These are phyloP conservation scores for Hirsutella rhossiliensis DNA, from an alignment of 2,329 filamentous ascomycete genomes.

Conservation along the genomic window DNA sequence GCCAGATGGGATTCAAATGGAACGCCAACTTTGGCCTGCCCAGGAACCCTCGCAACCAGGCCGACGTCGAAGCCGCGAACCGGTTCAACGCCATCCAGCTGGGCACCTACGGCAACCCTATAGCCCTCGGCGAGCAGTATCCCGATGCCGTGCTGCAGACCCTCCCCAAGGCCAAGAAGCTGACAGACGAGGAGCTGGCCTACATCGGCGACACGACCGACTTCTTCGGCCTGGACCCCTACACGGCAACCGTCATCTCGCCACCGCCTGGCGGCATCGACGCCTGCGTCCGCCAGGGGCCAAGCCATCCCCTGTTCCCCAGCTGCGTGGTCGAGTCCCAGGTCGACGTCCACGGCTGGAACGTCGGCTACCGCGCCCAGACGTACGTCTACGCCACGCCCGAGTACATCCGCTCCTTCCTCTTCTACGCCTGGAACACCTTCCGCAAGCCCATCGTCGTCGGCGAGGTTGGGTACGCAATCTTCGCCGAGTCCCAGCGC, in stretches of 20 bases:
- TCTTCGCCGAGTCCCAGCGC: slow-evolving; percentile 32
- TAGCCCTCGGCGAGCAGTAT: slow-evolving; percentile 39
- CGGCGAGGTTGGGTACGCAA: slow-evolving; percentile 46
- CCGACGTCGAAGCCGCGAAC: too few species aligned
- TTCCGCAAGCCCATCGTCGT: slow-evolving; percentile 36
- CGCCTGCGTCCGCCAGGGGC: slow-evolving; percentile 10
- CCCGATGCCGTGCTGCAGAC: slow-evolving; percentile 33
- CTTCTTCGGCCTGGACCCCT: slow-evolving; percentile 45
- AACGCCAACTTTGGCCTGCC: slow-evolving; percentile 39
- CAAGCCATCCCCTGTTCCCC: slow-evolving; percentile 15
- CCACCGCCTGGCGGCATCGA: slow-evolving; percentile 19
- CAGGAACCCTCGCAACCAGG: slow-evolving; percentile 22
- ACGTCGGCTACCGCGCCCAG: slow-evolving; percentile 43
- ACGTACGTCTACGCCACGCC: slow-evolving; percentile 48
- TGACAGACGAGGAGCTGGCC: slow-evolving; percentile 34
- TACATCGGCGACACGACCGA: slow-evolving; percentile 39
- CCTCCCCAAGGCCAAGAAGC: slow-evolving; percentile 28
- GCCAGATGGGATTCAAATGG: slow-evolving; percentile 37
- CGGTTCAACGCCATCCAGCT: slow-evolving; percentile 34
- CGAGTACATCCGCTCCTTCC: slow-evolving; percentile 40
- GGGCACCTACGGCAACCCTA: slow-evolving; percentile 39
- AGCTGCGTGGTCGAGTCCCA: slow-evolving; percentile 39
- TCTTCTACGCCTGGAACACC: slow-evolving; percentile 47
- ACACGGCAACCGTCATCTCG: slow-evolving; percentile 41
- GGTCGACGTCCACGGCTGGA: slow-evolving; percentile 38